Conservation (phyloP, 2,329 filamentous ascomycete genomes). For the Endocalyx cinctus region DNA sequence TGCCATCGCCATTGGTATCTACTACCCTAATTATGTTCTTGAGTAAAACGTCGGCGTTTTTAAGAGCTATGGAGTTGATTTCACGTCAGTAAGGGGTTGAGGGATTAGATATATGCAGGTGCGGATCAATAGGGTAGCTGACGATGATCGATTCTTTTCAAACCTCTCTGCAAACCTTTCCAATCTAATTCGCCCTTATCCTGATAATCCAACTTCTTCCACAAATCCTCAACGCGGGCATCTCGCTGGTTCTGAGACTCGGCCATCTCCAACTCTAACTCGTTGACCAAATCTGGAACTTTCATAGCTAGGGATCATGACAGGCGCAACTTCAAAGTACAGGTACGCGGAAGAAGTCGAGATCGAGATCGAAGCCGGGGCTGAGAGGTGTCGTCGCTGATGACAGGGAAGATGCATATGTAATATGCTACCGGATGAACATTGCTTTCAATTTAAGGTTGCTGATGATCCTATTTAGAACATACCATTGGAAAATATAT, state of each 20-base stretch:
- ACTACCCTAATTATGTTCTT: slow-evolving; percentile 75
- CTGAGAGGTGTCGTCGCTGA: slow-evolving; percentile 22
- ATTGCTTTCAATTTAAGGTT: too few species aligned
- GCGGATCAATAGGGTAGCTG: slow-evolving; percentile 29
- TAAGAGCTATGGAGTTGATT: slow-evolving; percentile 51
- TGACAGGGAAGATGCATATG: too few species aligned
- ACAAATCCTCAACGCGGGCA: slow-evolving; percentile 76
- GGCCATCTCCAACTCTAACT: slow-evolving; percentile 60
- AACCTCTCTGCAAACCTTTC: slow-evolving; percentile 75
- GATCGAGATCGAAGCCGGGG: slow-evolving; percentile 16
- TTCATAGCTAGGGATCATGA: slow-evolving; percentile 41
- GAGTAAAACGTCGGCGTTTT: slow-evolving; percentile 86
- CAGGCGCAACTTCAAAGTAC: too few species aligned
- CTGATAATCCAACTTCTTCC: slow-evolving; percentile 74
- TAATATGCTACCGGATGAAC: too few species aligned
- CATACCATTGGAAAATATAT: too few species aligned
- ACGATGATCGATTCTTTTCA: slow-evolving; percentile 92
- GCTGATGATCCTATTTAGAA: too few species aligned
- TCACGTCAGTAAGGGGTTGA: slow-evolving; percentile 11
- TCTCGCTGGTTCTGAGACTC: slow-evolving; percentile 77
- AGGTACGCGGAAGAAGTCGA: slow-evolving; percentile 13
- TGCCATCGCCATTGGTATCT: slow-evolving; percentile 81
- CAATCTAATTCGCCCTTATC: slow-evolving; percentile 77
- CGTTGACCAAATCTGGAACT: slow-evolving; percentile 45
- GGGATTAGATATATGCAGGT: slow-evolving; percentile 9